A percentile compares a stretch with the other conserved stretches of the same genome.
Conservation (phyloP, 805 yeast species). For the Kregervanrija fluxuum region DNA sequence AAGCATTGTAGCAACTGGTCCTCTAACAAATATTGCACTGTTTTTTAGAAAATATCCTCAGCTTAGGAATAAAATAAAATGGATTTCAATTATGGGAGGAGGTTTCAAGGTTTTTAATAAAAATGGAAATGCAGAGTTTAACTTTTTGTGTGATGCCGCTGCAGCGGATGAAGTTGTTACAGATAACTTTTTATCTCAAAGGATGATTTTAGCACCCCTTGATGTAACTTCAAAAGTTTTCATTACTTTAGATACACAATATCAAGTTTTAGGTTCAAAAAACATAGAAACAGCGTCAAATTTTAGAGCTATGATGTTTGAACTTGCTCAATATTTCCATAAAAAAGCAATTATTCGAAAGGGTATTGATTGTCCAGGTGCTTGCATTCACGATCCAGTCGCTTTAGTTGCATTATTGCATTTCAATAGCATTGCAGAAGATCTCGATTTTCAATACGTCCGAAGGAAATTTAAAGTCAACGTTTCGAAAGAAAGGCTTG, state of each 20-base stretch:
- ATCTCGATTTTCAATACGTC: slow-evolving; percentile 16
- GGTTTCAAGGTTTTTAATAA: slow-evolving; percentile 29
- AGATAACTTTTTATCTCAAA: slow-evolving; percentile 39
- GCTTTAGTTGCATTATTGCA: slow-evolving; percentile 57
- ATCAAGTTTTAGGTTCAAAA: slow-evolving; percentile 31
- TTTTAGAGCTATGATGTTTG: slow-evolving; percentile 47
- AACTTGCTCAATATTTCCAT: slow-evolving; percentile 45
- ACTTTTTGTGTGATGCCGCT: slow-evolving; percentile 65
- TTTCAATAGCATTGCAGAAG: slow-evolving; percentile 23
- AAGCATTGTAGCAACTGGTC: slow-evolving; percentile 67
- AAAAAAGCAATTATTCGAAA: slow-evolving; percentile 35
- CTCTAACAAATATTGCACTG: slow-evolving; percentile 64
- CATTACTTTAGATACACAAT: slow-evolving; percentile 37
- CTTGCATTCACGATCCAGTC: slow-evolving; percentile 78
- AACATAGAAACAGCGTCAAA: slow-evolving; percentile 27
- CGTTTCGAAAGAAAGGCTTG: slow-evolving; percentile 6
- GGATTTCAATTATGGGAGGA: slow-evolving; percentile 75
- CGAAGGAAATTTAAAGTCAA: slow-evolving; percentile 13
- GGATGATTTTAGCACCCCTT: slow-evolving; percentile 52
- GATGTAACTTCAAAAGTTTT: slow-evolving; percentile 64
- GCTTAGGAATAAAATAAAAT: slow-evolving; percentile 38
- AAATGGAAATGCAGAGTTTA: slow-evolving; percentile 57
- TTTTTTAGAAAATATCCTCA: slow-evolving; percentile 52
- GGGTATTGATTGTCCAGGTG: slow-evolving; percentile 44
- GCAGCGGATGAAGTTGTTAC: slow-evolving; percentile 58